Conservation (phyloP, 2,329 filamentous ascomycete genomes). For the Calonectria fujianensis region DNA sequence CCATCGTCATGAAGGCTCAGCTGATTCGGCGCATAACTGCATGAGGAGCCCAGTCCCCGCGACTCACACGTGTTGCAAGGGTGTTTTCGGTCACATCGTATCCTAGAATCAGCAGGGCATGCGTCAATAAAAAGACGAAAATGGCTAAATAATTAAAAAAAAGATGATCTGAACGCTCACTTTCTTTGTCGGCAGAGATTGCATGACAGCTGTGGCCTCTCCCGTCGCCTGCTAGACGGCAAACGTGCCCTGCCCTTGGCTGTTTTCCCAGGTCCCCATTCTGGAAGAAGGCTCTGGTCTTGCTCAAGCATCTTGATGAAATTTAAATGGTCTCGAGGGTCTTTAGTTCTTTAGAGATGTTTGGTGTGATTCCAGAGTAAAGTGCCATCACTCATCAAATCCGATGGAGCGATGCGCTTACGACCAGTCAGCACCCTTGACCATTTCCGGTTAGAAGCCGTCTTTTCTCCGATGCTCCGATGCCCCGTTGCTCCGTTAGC, state of each 20-base stretch:
- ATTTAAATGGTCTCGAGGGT: neutral
- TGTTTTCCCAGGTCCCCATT: conserved; percentile 32
- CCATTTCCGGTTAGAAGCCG: neutral
- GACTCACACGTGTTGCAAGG: conserved; percentile 31
- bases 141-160: neutral
- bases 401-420: neutral
- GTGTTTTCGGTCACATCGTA: conserved; percentile 36
- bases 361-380: neutral
- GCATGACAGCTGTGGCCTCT: conserved; percentile 34
- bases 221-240: conserved; percentile 22
- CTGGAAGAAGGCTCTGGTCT: neutral
- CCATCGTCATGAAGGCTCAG: neutral
- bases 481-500: conserved; percentile 5
- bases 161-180: neutral
- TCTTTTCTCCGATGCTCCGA: conserved; percentile 30
- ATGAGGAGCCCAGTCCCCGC: conserved; percentile 17
- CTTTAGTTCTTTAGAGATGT: neutral
- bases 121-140: neutral
- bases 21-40: conserved; percentile 19
- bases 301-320: neutral
- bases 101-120: neutral
- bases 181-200: conserved; percentile 34
- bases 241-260: conserved; percentile 22
- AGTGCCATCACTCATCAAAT: neutral
- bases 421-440: neutral